Evolutionary conservation across 2,329 filamentous ascomycete genomes (phyloP), one percentile per base, ranked within the genome.

Genomic region (Helicocarpus griseus): DNA sequence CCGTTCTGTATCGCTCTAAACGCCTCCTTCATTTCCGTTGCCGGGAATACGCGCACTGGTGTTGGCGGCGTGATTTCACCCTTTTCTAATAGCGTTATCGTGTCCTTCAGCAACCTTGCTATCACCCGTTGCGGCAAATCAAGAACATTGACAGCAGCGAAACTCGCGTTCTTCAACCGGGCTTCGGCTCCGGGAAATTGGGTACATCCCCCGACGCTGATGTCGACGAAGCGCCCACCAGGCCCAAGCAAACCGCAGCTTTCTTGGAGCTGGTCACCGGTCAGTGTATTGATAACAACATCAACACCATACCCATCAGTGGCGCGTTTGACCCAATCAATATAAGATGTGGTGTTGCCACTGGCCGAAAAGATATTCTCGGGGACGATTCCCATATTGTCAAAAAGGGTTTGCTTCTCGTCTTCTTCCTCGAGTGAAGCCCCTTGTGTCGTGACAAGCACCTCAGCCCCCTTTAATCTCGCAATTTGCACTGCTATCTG

Each of bases 401-500:
- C 31, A 7, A 50, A 28, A n/a, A 59, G 46, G 5, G 52, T 17
- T 41, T 52, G 24, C 39, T 48, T 54, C 24, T 53, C 45, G 36
- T 56, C 46, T 31, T 26, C 26, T 29, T 46, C 43, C 7, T 11
- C 17, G 19, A 22, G 28, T 24, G 14, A 24, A 46, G 43, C 8
- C 6, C 50, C 38, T 2, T n/a, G n/a, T 2, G 22, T 35, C 5
- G 58, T 60, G n/a, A 50, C 55, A 44, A 54, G 51, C 2, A 63
- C 49, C 5, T 45, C 35, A 9, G 60, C 60, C 8, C 56, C 53
- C 33, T 44, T 21, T n/a, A 53, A 24, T 21, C 54, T 50, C 3
- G 58, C 57, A n/a, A 61, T 55, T 4, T 39, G 45, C 4, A 59
- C 29, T 9, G 57, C 56, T 6, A 55, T 49, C 29, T 61, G 60